Evolutionary conservation across 202 grass and related monocot genomes (phyloP).

Genomic region (Setaria viridis): DNA sequence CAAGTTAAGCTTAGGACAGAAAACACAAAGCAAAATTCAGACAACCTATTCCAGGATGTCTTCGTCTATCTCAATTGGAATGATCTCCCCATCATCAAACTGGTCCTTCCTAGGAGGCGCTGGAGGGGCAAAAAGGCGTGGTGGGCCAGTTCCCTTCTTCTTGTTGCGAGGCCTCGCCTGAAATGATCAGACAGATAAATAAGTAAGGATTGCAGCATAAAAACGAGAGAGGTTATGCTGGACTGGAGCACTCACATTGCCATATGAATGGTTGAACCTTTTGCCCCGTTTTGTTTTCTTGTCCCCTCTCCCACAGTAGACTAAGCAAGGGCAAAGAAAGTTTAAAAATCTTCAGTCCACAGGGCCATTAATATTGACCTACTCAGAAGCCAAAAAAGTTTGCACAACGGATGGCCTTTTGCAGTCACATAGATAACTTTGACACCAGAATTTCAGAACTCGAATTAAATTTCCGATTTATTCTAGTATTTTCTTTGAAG

Average conservation of each 20-base stretch:
- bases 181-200: slow-evolving; percentile 11
- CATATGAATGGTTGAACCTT: slow-evolving; percentile 66
- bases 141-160: slow-evolving; percentile 65
- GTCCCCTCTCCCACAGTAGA: slow-evolving; percentile 67
- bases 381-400: neutral
- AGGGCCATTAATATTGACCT: neutral
- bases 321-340: slow-evolving; percentile 28
- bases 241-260: slow-evolving; percentile 54
- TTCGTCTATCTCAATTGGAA: slow-evolving; percentile 56
- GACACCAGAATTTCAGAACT: neutral
- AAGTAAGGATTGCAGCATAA: neutral
- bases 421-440: neutral
- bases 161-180: slow-evolving; percentile 67
- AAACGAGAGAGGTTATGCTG: neutral
- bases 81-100: slow-evolving; percentile 62
- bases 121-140: slow-evolving; percentile 52
- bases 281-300: slow-evolving; percentile 61
- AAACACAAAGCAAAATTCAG: slow-evolving; percentile 25
- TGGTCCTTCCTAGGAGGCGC: slow-evolving; percentile 63
- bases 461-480: neutral
- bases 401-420: neutral
- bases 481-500: neutral
- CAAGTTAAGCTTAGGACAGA: neutral
- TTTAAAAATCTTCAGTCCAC: neutral
- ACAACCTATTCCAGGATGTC: slow-evolving; percentile 59